Base-by-base conservation (phyloP, 257 asterid genomes). In the Salvia rosmarinus region DNA sequence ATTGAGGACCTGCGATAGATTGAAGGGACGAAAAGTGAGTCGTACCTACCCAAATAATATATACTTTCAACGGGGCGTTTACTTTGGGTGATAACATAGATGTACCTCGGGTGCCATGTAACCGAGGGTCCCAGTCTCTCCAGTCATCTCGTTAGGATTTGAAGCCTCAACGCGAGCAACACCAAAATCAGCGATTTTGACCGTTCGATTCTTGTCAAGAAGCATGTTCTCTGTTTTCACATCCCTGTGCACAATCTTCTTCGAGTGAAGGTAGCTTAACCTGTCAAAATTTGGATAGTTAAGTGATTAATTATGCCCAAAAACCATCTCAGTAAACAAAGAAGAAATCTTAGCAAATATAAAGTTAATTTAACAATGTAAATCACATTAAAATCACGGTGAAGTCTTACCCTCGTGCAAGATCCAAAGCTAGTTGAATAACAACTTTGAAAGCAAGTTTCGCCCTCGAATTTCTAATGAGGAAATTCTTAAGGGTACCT, bases 81-180 rank as follows among this genome's bases (percentile, higher is more conserved):
- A 5, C 42, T 37, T 37, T 37, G 42, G 42, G 42, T 5, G 42
- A 37, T 37, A 9, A 37, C 42, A 37, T 39, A 9, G 12, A 39
- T 7, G 0, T 39, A 92, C 98, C 96, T 92, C 98, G 13, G 96
- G 98, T 49, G 96, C 98, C 98, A 92, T 92, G 75, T 92, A 90
- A 50, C 98, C 98, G 34, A 92, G 95, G 43, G 98, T 92, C 39
- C 96, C 96, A 12, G 98, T 92, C 78, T 90, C 98, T 0, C 98
- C 98, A 12, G 98, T 92, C 98, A 92, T 92, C 67, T 92, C 96
- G 72, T 88, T 85, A 19, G 96, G 98, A 78, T 92, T 88, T 49
- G 90, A 82, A 52, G 98, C 96, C 79, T 92, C 96, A 12, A 88
- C 89, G 49, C 98, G 96, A 2, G 96, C 98, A 79, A 92, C 98